Base-by-base conservation (phyloP, 2,329 filamentous ascomycete species). In the Tolypocladium pustulatum region DNA sequence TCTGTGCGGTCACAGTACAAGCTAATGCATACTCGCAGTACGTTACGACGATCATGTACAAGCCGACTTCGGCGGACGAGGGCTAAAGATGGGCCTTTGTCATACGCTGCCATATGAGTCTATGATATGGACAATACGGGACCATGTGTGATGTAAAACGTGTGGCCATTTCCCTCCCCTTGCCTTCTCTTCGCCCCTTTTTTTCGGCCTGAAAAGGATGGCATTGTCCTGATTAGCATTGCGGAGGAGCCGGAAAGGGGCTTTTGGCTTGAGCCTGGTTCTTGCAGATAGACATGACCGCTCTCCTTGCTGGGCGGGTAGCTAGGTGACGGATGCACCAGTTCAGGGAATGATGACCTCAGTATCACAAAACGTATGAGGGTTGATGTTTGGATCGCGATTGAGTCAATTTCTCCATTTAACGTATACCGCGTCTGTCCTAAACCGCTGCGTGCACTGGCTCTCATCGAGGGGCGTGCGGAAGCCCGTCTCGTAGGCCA, bases 11-110 rank as follows among this genome's bases (percentile, higher is more conserved):
- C 27, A 10, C 17, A 15, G 20, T 5, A 20, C 7, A 36, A 54
- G 46, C 59, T 59, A 22, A 60, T 41, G 15, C 15, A 34, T 52
- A 32, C 27, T 32, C 34, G 4, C 66, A 97, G 93, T 97, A 97
- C 74, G 89, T 97, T 40, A 97, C 93, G 4, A 97, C 92, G 2
- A 96, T 97, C 70, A 88, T 97, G 78, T 97, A 97, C 77, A 97
- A 97, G 78, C 91, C 91, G 22, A 91, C 91, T 13, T 79, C 79
- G 7, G 72, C 75, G n/a, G 81, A 84, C 62, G 77, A 82, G 57
- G 68, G 71, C 53, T 73, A 55, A 68, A 57, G 25, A n/a, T 22
- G 46, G 25, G 27, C 17, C 27, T n/a, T 40, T 8, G 30, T 32
- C 10, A 34, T 52, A 30, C 40, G 20, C 41, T 27, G 53, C 38